Evolutionary conservation across 1,284 basidiomycete species (phyloP).

Genomic region (Moniliophthora roreri): DNA sequence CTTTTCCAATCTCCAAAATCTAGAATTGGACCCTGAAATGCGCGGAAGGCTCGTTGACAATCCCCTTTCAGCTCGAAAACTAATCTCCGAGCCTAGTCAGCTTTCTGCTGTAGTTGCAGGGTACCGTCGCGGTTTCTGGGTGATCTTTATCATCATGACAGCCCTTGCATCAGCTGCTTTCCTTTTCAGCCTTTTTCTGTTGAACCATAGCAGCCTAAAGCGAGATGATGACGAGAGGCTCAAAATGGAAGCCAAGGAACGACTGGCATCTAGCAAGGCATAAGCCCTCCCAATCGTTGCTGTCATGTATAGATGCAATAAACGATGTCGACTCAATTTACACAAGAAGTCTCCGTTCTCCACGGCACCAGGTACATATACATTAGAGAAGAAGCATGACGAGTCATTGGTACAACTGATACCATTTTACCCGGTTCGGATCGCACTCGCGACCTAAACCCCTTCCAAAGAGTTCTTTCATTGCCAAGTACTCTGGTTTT

Average conservation of each 20-base stretch:
- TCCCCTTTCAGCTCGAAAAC: not conserved
- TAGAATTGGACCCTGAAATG: not conserved
- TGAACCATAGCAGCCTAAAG: constrained; percentile 19
- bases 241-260: constrained; percentile 18
- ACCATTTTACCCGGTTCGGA: too few species aligned
- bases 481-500: too few species aligned
- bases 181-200: constrained; percentile 18
- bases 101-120: constrained; percentile 14
- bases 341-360: too few species aligned
- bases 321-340: too few species aligned
- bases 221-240: constrained; percentile 20
- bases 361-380: too few species aligned
- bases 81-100: not conserved
- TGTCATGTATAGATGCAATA: too few species aligned
- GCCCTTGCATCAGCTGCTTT: constrained; percentile 21
- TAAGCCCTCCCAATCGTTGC: too few species aligned
- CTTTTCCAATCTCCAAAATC: not conserved
- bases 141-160: constrained; percentile 22
- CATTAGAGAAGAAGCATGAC: too few species aligned
- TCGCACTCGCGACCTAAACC: too few species aligned
- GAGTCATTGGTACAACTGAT: too few species aligned
- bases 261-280: not conserved
- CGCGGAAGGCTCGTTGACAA: not conserved
- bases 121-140: constrained; percentile 21
- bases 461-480: too few species aligned